Evolutionary conservation across 2,329 filamentous ascomycete species (phyloP), one percentile per base, ranked within the genome.

Genomic region (Periconia digitata): DNA sequence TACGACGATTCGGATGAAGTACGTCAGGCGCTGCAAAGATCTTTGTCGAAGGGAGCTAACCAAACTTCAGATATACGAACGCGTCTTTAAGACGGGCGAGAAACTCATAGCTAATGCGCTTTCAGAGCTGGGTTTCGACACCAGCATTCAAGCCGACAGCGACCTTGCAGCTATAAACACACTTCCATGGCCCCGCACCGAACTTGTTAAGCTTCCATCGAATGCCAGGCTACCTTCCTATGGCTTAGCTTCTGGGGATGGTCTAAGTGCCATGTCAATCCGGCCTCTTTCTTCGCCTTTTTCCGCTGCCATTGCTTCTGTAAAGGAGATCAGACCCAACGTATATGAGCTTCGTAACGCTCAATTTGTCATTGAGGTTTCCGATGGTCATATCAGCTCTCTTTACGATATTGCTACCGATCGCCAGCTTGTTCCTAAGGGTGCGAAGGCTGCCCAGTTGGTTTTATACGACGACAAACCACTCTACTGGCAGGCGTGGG

Each of bases 391-490:
- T 51, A 92, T 99, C 56, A 91, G 85, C 0, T 96, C 92, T 6
- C 79, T 99, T 1, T 86, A 88, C 64, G 94, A 97, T 70, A 78
- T 85, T 35, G 72, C 78, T 38, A 84, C 83, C 8, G 78, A 87
- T 21, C 85, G 92, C 43, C 91, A 99, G 69, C 74, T 95, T 17
- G 82, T 99, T 41, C 80, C 89, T 3, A 76, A 80, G 50, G 81
- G 79, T 23, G 81, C 82, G 20, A 92, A 92, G 69, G 92, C 87
- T 20, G 96, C 95, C 58, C 91, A 96, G 67, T 84, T 94, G 43
- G 92, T 97, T 55, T 85, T 97, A 20, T 97, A 95, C 63, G 94
- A 99, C 65, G 94, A 99, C 74, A 96, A 97, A 74, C 92, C 92
- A 18, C 81, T 96, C 20, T 96, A 95, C 76, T 97, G 91, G 92